Conservation (phyloP, 805 yeast genomes). For the Starmerella bombi region DNA sequence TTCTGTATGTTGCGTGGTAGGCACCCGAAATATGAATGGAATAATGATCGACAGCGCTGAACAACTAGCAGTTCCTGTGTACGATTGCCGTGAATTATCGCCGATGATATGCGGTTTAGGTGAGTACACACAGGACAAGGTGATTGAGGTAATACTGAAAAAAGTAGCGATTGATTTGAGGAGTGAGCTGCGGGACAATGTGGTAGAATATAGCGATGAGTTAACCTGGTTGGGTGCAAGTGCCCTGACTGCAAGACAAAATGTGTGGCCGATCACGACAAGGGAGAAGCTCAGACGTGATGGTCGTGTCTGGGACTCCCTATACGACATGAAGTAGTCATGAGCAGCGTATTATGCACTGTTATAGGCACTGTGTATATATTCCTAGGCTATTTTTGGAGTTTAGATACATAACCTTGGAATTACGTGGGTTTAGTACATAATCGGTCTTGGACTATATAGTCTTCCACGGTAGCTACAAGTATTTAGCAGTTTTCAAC, state of each 20-base stretch:
- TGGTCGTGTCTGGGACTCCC: constrained; percentile 14
- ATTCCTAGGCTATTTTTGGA: too few species aligned
- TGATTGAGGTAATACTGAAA: background rate
- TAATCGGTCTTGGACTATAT: too few species aligned
- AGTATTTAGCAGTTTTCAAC: too few species aligned
- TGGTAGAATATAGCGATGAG: background rate
- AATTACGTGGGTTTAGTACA: too few species aligned
- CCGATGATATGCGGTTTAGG: constrained; percentile 5
- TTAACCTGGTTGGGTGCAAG: constrained; percentile 12
- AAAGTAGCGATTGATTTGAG: constrained; percentile 9
- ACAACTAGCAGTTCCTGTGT: constrained; percentile 18
- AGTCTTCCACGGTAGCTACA: too few species aligned
- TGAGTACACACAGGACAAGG: constrained; percentile 1
- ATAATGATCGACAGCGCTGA: constrained; percentile 5
- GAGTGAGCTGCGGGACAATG: background rate
- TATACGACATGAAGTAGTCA: constrained; percentile 11
- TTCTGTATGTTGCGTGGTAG: constrained; percentile 19
- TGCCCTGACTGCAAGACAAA: constrained; percentile 9
- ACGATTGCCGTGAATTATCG: constrained; percentile 20
- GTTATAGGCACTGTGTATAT: too few species aligned
- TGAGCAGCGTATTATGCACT: too few species aligned
- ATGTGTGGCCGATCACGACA: constrained; percentile 17
- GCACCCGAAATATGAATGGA: constrained; percentile 5
- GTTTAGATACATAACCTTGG: too few species aligned
- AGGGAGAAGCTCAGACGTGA: constrained; percentile 6